Evolutionary conservation across 179 eudicot species (phyloP), one percentile per base, ranked within the genome.

Genomic region (Beta corolliflora): DNA sequence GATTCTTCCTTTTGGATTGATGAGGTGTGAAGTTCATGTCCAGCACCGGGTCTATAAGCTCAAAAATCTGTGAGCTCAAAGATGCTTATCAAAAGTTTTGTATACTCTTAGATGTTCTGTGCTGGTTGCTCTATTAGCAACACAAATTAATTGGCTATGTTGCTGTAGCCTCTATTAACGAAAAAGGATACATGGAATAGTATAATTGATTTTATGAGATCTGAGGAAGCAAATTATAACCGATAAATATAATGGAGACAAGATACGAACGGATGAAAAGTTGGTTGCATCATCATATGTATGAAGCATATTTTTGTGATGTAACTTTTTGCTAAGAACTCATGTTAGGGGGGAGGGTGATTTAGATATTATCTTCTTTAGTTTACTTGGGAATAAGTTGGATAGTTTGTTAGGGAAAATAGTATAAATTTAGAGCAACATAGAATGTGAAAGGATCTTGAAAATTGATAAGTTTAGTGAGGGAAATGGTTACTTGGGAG

Each of bases 291-390:
- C 41, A 36, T 36, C 41, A 36, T 36, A 36, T 36, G 41, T 70
- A 79, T 53, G 5, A 80, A 25, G 63, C 70, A 69, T 59, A 56
- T 55, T 11, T 23, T 9, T 79, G 44, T 61, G 36, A 60, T 31
- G 2, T 36, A 36, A 36, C 41, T 36, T 36, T 79, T 76, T 79
- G 55, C 76, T 46, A 36, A 36, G 41, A 36, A 36, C 41, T 36
- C 41, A 36, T 36, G 41, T 36, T 36, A 36, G 41, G 41, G 41
- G 36, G 41, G 41, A 36, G 41, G 41, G 41, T 36, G 3, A 36
- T 36, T 36, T 36, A 36, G 41, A 36, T 36, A 36, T 36, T 36
- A 36, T 36, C 41, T 36, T 36, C 41, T 36, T 36, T 36, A 36
- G 41, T 36, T 36, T 36, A 36, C 41, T 36, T 36, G 2, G 41